These are phyloP conservation scores for Epithemia pelagica DNA, from an alignment of 108 stramenopile species.

Conservation along the genomic window DNA sequence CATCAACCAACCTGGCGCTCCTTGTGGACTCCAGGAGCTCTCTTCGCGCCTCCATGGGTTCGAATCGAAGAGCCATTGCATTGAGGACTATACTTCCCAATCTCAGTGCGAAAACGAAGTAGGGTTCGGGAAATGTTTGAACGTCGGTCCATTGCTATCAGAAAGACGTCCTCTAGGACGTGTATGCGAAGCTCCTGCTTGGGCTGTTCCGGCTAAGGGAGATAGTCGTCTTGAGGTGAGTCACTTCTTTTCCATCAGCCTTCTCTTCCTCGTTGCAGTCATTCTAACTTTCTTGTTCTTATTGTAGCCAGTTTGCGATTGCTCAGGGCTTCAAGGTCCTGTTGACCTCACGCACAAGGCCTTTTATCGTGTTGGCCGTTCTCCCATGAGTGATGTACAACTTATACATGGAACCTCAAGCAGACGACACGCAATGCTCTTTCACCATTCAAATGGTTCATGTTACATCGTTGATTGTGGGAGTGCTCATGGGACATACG, in stretches of 20 bases:
- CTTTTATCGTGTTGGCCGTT: slow-evolving; percentile 63
- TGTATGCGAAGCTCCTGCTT: slow-evolving; percentile 53
- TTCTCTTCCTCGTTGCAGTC: no score
- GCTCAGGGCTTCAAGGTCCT: slow-evolving; percentile 41
- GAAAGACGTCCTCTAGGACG: background rate
- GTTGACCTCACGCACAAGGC: slow-evolving; percentile 58
- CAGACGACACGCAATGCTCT: slow-evolving; percentile 70
- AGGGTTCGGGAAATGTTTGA: no score
- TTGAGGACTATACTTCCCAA: no score
- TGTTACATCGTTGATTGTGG: slow-evolving; percentile 81
- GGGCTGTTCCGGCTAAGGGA: slow-evolving; percentile 73
- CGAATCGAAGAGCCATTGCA: no score
- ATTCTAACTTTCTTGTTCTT: background rate
- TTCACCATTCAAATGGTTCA: slow-evolving; percentile 77
- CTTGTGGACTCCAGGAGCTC: background rate
- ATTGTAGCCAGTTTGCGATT: slow-evolving; percentile 61
- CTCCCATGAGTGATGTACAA: slow-evolving; percentile 59
- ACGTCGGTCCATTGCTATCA: background rate
- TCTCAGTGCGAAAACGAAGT: background rate
- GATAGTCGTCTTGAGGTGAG: slow-evolving; percentile 72
- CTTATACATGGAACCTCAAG: slow-evolving; percentile 64
- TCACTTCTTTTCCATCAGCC: background rate
- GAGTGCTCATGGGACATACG: slow-evolving; percentile 71
- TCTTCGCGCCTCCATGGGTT: background rate
- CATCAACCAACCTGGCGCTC: background rate